Base-by-base conservation (phyloP, 805 yeast species). In the Tanozyma kutaoensis region DNA sequence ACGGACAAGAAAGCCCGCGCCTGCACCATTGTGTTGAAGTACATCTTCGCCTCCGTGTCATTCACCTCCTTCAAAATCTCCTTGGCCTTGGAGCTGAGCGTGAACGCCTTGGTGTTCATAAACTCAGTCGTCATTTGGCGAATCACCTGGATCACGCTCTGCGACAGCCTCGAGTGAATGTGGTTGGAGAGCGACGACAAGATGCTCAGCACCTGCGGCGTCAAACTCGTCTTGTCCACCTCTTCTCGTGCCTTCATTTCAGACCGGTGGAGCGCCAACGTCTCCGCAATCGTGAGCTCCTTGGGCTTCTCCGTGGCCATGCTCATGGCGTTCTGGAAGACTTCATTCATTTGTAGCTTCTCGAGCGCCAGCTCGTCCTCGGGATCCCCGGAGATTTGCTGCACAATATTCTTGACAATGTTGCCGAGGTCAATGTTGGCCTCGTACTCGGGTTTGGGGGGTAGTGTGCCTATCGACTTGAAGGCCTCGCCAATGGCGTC, bases 291-390 rank as follows among this genome's bases (percentile, higher is more conserved):
- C 2, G 77, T 65, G 16, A 69, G 42, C 48, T 66, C 48, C 40
- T 47, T 45, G 37, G 77, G 77, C 33, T 74, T 70, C 33, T 70
- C 76, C 61, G 72, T 70, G 0, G 86, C 91, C 76, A 79, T 62
- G 25, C 69, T 69, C 54, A 78, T 64, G 1, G 88, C 91, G 50
- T 76, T 76, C 36, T 75, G 82, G 62, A 78, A 65, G 36, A 78
- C 78, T 37, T 70, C 77, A 39, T 70, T 74, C 71, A 78, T 64
- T 31, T 62, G 68, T 29, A 54, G 42, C 28, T 55, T 62, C 39
- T 76, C 81, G 32, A 76, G 54, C 15, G 67, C 71, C 18, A 9
- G 12, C 23, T 21, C 23, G 10, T 9, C 22, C n/a, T 20, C 27
- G 10, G 26, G 24, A 14, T 34, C 39, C 14, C 40, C 29, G 4